Evolutionary conservation across 2,329 filamentous ascomycete species (phyloP).

Genomic region (Plectosphaerella plurivora): DNA sequence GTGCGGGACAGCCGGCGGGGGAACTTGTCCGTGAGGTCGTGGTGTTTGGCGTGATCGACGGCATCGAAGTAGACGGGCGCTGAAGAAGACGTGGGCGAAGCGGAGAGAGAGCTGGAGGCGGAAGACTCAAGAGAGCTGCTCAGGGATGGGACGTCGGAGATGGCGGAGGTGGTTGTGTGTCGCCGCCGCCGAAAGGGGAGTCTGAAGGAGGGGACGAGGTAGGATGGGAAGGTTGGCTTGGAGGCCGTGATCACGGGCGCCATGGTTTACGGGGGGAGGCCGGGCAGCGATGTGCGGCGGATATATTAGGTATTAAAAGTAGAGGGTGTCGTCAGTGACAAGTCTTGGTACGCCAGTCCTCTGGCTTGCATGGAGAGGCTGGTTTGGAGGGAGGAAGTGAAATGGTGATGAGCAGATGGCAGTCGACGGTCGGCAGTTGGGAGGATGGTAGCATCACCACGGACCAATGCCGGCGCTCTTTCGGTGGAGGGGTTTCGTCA

Average conservation of each 20-base stretch:
- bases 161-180: slow-evolving; percentile 19
- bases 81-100: slow-evolving; percentile 12
- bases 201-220: slow-evolving; percentile 46
- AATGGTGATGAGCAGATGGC: background rate
- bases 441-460: background rate
- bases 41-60: background rate
- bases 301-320: background rate
- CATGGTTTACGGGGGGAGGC: slow-evolving; percentile 1
- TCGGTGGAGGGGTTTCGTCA: background rate
- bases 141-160: slow-evolving; percentile 22
- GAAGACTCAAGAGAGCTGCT: slow-evolving; percentile 30
- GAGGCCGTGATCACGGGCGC: slow-evolving; percentile 29
- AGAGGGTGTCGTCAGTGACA: background rate
- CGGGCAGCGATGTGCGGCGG: background rate
- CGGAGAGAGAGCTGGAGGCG: slow-evolving; percentile 15
- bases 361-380: too few species aligned
- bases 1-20: slow-evolving; percentile 31
- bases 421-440: background rate
- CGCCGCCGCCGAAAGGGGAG: slow-evolving; percentile 42
- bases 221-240: slow-evolving; percentile 43
- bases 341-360: too few species aligned
- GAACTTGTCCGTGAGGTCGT: background rate
- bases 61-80: slow-evolving; percentile 16
- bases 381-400: background rate
- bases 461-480: background rate